Evolutionary conservation across 805 yeast species (phyloP).

Genomic region (Starmerella geochares): DNA sequence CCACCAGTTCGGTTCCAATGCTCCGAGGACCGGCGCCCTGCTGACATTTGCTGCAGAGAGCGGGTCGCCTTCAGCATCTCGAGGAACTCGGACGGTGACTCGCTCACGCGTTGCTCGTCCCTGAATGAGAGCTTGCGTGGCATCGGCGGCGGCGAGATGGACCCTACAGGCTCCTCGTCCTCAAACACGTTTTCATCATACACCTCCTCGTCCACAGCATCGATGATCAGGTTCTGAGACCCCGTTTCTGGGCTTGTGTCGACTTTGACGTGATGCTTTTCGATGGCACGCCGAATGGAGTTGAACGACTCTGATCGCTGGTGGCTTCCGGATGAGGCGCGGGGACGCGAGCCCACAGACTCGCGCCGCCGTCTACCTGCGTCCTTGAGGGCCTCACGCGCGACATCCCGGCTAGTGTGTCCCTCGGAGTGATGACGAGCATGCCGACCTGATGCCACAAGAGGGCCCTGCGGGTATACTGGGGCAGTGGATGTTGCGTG

Average conservation of each 20-base stretch:
- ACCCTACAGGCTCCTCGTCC: constrained; percentile 22
- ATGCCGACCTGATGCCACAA: background rate
- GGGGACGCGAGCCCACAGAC: constrained; percentile 5
- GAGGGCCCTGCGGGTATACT: background rate
- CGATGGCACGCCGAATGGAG: constrained; percentile 4
- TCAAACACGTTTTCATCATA: constrained; percentile 23
- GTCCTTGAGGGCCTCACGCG: background rate
- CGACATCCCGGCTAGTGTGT: background rate
- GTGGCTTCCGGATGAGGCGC: background rate
- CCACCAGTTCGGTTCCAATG: constrained; percentile 27
- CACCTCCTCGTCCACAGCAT: constrained; percentile 3
- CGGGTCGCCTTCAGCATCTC: constrained; percentile 37
- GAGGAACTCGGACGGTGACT: constrained; percentile 32
- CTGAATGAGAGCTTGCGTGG: constrained; percentile 28
- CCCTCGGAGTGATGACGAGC: background rate
- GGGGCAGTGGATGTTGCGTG: background rate
- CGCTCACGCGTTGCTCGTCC: constrained; percentile 23
- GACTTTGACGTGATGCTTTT: constrained; percentile 6
- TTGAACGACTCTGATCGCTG: constrained; percentile 2
- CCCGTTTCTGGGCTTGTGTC: constrained; percentile 6
- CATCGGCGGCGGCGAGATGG: constrained; percentile 29
- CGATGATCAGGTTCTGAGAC: background rate
- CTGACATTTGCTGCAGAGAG: constrained; percentile 35
- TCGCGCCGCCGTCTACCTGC: background rate
- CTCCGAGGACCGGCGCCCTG: constrained; percentile 20